A percentile compares a stretch with the other conserved stretches of the same genome.
Conservation (phyloP, 345 rosid genomes). For the Linum lewisii region DNA sequence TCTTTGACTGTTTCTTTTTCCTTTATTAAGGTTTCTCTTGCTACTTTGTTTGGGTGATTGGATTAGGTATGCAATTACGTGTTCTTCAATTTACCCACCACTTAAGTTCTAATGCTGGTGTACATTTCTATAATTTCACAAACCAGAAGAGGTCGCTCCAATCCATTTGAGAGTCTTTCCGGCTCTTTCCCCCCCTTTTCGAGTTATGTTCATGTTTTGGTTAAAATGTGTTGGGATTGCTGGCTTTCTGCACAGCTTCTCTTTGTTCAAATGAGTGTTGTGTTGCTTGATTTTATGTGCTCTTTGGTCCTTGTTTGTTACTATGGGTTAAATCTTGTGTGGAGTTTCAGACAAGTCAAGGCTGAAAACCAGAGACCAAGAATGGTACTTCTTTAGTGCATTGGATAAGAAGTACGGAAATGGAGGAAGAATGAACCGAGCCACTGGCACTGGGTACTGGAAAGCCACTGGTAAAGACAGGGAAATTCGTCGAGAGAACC, state of each 20-base stretch:
- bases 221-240: neutral
- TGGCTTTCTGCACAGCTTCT: no score
- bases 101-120: no score
- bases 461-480: constrained; percentile 56
- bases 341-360: constrained; percentile 33
- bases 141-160: no score
- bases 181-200: no score
- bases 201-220: neutral
- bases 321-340: neutral
- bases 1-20: neutral
- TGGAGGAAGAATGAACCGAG: constrained; percentile 50
- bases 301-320: neutral
- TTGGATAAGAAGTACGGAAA: constrained; percentile 74
- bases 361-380: constrained; percentile 64
- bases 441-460: constrained; percentile 64
- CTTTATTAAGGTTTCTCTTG: no score
- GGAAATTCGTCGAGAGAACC: constrained; percentile 24
- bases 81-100: no score
- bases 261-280: no score
- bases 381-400: constrained; percentile 69
- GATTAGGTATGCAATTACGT: no score
- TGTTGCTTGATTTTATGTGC: neutral
- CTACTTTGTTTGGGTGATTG: neutral
- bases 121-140: no score
- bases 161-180: no score